phyloP scores from a whole-genome alignment of 257 asterid genomes.

The Petunia axillaris region DNA sequence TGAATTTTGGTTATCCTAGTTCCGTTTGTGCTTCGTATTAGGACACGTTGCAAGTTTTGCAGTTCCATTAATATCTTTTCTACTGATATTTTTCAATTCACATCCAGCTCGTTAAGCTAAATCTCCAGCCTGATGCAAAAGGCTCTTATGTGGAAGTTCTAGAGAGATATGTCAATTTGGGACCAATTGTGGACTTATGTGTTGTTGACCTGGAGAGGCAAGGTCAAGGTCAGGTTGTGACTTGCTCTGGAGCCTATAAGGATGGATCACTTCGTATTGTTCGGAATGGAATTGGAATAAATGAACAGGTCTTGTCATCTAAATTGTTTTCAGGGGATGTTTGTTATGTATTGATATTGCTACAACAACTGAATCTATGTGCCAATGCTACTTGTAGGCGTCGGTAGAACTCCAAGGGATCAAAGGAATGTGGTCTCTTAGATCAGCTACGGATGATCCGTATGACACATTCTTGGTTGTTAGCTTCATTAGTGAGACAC shows the following conservation, averaged over 20 bases:
- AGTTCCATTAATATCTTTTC: constrained; percentile 26
- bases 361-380: not conserved
- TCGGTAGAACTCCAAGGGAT: constrained; percentile 97
- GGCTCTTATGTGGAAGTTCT: constrained; percentile 92
- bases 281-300: constrained; percentile 92
- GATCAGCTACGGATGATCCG: constrained; percentile 86
- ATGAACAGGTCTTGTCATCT: constrained; percentile 66
- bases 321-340: constrained; percentile 13
- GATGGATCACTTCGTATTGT: constrained; percentile 93
- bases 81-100: constrained; percentile 28
- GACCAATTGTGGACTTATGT: constrained; percentile 92
- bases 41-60: constrained; percentile 9
- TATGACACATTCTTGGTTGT: constrained; percentile 88
- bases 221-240: constrained; percentile 98
- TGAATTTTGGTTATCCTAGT: constrained; percentile 6
- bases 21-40: not conserved
- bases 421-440: constrained; percentile 95
- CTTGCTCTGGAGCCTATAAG: constrained; percentile 95
- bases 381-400: constrained; percentile 55
- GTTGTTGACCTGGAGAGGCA: constrained; percentile 96
- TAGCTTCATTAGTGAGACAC: constrained; percentile 92
- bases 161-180: constrained; percentile 88
- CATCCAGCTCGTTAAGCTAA: constrained; percentile 77
- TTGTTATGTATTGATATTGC: not conserved
- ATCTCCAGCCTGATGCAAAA: constrained; percentile 80